Conservation (phyloP, 208 protist genomes). For the Leishmania arabica region DNA sequence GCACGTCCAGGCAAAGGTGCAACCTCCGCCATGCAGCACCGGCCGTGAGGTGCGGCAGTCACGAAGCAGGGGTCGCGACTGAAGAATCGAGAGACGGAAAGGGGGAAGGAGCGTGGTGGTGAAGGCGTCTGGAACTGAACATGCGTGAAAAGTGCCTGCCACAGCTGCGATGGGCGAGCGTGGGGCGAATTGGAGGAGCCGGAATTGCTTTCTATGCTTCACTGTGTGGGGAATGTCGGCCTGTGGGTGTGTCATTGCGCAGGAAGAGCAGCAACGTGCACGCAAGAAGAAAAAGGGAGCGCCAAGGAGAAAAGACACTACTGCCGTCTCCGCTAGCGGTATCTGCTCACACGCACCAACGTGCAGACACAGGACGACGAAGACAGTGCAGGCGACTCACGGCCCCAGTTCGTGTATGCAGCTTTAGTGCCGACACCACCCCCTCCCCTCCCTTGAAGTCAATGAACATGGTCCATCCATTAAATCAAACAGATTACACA, state of each 20-base stretch:
- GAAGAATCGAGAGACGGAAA: neutral
- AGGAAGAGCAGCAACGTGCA: too few relatives aligned
- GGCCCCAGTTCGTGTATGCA: neutral
- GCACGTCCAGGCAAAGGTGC: neutral
- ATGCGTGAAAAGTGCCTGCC: neutral
- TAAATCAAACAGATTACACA: neutral
- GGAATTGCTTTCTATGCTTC: neutral
- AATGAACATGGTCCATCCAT: neutral
- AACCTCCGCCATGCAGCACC: neutral
- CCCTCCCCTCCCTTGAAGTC: neutral
- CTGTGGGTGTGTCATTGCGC: neutral
- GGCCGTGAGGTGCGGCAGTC: neutral
- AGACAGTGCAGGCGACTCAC: neutral
- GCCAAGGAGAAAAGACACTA: neutral
- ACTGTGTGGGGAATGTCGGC: neutral
- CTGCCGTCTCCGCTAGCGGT: neutral
- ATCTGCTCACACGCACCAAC: neutral
- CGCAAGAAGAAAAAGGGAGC: neutral
- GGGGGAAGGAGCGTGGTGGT: neutral
- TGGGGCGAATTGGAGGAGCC: neutral
- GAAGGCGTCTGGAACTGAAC: neutral
- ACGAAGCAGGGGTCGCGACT: neutral
- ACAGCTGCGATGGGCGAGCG: neutral
- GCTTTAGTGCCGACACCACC: neutral
- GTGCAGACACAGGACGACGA: neutral